Evolutionary conservation across 1,139 yeast species (phyloP), one percentile per base, ranked within the genome.

Genomic region (Zygosaccharomyces pseudobailii): DNA sequence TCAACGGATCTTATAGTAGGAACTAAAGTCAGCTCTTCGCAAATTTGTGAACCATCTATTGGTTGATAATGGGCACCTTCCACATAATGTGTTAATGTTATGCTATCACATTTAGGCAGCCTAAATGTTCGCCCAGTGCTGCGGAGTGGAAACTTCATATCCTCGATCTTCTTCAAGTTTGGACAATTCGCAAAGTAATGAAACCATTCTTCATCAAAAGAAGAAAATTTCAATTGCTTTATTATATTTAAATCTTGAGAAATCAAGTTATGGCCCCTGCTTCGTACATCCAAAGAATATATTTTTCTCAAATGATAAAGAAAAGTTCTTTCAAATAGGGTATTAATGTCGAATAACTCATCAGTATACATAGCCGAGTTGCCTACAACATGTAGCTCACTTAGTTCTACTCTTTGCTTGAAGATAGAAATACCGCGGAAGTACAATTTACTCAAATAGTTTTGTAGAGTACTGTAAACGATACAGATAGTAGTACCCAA

Each of bases 321-420:
- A 38, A 58, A 55, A 0, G 63, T 59, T 8, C 49, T 43, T 34
- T 55, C 49, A 38, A 61, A 61, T 6, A 61, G 46, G 3, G 61
- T 56, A 24, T 53, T 54, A 5, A 61, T 46, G 42, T 59, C 65
- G 41, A 52, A 54, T 42, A 58, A 47, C 40, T 53, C 56, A 5
- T 42, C 48, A n/a, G 45, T 37, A 10, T 20, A 22, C 9, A 40
- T 22, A 3, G 36, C 22, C 1, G 37, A 24, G 34, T 50, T 51
- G 9, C 65, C 65, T 24, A 58, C 39, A 2, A 61, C 46, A 47
- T 61, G 60, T 21, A 61, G 40, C 39, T 61, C 66, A 36, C 61
- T 49, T 19, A 61, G 41, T 2, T 43, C 38, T 20, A 61, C 31
- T 23, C 36, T 38, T 9, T 42, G 24, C 10, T 36, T 40, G 7